phyloP scores from a whole-genome alignment of 2,329 filamentous ascomycete genomes.

The Cryphonectria parasitica region DNA sequence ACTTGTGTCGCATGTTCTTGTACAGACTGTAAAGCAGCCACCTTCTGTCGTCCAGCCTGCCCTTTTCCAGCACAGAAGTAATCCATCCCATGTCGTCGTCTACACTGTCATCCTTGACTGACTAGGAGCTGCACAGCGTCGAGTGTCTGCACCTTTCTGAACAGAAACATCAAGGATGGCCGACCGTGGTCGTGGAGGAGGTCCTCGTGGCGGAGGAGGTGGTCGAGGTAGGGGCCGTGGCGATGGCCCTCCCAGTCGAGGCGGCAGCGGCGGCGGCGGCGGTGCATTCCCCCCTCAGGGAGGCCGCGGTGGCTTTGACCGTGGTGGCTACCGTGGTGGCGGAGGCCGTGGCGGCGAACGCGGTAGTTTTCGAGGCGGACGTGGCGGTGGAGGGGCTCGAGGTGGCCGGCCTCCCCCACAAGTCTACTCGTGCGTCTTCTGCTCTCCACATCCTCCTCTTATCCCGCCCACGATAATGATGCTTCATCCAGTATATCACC shows the following conservation, averaged over 20 bases:
- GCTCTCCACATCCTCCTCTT: neutral
- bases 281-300: constrained; percentile 15
- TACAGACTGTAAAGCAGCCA: neutral
- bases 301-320: constrained; percentile 13
- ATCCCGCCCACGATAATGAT: neutral
- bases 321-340: constrained; percentile 18
- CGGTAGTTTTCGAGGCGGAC: constrained; percentile 6
- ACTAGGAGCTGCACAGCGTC: neutral
- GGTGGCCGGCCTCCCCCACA: constrained; percentile 10
- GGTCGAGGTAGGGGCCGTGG: constrained; percentile 4
- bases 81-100: neutral
- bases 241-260: neutral
- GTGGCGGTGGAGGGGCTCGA: constrained; percentile 17
- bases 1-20: too few species aligned
- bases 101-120: neutral
- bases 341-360: constrained; percentile 16
- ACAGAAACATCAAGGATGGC: neutral
- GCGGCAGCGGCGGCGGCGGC: constrained; percentile 6
- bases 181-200: neutral
- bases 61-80: neutral
- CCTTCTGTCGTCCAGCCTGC: neutral
- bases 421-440: constrained; percentile 20
- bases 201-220: constrained; percentile 2
- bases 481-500: neutral
- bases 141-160: neutral